Percentiles rank a stretch among this genome's conserved stretches.
Conservation (phyloP, 371 early-diverging fungal genomes). For the Mortierella sp. region DNA sequence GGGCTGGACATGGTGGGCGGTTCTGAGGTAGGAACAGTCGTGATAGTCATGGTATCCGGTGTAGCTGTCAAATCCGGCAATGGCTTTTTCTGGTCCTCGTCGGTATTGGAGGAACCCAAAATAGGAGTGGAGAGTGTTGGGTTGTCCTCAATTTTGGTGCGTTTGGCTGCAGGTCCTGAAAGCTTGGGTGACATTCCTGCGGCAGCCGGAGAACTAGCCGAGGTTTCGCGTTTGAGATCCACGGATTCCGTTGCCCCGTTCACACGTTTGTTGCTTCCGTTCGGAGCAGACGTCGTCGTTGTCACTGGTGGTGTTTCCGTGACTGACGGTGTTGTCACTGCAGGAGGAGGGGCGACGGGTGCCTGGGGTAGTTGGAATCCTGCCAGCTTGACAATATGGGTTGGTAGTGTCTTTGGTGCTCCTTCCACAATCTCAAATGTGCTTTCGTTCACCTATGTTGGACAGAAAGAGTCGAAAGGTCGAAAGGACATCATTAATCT, state of each 20-base stretch:
- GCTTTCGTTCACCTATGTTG: conserved; percentile 60
- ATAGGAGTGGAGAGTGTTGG: conserved; percentile 13
- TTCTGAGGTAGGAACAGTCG: not conserved
- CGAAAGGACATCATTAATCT: not conserved
- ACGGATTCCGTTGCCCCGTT: conserved; percentile 20
- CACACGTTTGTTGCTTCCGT: conserved; percentile 15
- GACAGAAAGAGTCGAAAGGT: not conserved
- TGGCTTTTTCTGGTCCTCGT: conserved; percentile 23
- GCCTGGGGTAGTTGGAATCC: conserved; percentile 70
- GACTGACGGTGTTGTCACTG: conserved; percentile 13
- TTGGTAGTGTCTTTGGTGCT: conserved; percentile 55
- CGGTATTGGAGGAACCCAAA: not conserved
- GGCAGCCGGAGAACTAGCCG: conserved; percentile 49
- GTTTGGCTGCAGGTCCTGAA: conserved; percentile 37
- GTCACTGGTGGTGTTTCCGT: conserved; percentile 11
- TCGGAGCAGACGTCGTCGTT: conserved; percentile 7
- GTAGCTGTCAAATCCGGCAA: conserved; percentile 1
- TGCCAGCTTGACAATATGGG: conserved; percentile 68
- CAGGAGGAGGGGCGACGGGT: conserved; percentile 16
- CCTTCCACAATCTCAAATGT: conserved; percentile 62
- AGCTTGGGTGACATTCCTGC: conserved; percentile 47
- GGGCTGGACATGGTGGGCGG: conserved; percentile 13
- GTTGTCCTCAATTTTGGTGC: conserved; percentile 39
- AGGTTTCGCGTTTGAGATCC: conserved; percentile 50
- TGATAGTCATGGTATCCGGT: not conserved